These are phyloP conservation scores for Blastocystis sp. DNA, from an alignment of 352 stramenopile species.

Conservation along the genomic window DNA sequence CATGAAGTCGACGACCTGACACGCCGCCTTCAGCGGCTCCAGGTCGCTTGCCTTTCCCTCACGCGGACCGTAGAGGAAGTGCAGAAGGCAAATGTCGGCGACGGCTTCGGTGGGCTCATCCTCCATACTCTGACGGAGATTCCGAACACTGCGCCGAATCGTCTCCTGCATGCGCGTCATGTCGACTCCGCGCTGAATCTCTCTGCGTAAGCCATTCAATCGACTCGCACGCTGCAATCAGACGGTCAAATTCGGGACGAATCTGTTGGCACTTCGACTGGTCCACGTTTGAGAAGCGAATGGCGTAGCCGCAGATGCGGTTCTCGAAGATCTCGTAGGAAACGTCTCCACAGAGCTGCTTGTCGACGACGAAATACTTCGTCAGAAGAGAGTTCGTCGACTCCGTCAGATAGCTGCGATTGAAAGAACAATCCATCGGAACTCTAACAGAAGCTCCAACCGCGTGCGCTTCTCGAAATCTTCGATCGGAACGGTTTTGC, in stretches of 20 bases:
- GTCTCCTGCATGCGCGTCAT: background rate
- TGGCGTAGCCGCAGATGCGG: background rate
- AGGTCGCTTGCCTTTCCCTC: background rate
- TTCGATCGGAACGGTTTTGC: background rate
- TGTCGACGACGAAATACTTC: background rate
- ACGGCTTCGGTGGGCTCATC: background rate
- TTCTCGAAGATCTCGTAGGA: slow-evolving; percentile 26
- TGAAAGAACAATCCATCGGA: background rate
- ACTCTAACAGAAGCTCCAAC: background rate
- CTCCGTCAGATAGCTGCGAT: slow-evolving; percentile 33
- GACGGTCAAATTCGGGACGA: background rate
- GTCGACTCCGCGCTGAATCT: background rate
- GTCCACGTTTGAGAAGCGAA: slow-evolving; percentile 7
- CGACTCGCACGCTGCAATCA: background rate
- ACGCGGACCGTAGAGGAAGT: slow-evolving; percentile 1
- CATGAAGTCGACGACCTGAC: background rate
- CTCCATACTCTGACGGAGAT: background rate
- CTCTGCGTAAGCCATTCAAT: background rate
- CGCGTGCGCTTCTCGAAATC: background rate
- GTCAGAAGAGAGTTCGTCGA: background rate
- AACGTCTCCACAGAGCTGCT: background rate
- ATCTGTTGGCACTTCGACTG: background rate
- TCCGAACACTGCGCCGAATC: background rate
- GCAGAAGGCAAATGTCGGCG: background rate
- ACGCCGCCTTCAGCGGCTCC: background rate